Base-by-base conservation (phyloP, 73 alveolate genomes). In the Durusdinium trenchii region DNA sequence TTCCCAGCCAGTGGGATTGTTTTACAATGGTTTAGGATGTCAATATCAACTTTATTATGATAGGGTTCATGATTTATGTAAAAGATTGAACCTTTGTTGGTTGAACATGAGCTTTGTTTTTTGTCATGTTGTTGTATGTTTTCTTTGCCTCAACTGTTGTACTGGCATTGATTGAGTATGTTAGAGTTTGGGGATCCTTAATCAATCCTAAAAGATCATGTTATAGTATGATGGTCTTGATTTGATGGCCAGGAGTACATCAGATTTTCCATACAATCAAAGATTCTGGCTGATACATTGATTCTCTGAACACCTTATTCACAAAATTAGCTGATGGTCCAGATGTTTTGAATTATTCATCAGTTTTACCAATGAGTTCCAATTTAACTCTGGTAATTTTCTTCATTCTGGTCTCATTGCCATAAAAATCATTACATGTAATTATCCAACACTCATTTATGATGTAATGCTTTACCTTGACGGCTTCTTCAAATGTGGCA, bases 31-130 rank as follows among this genome's bases (percentile, higher is more conserved):
- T 60, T 86, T 57, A 86, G 45, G 23, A 86, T 61, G 42, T 86
- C 95, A 32, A 86, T 62, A 42, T 61, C 95, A 64, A 64, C 52
- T 43, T 86, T 84, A 86, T 61, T 86, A 86, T 86, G 62, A 86
- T 86, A 86, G 95, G 95, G n/a, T n/a, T n/a, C n/a, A n/a, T n/a
- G n/a, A 86, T 62, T 86, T 86, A 43, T 86, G 73, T 43, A 86
- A 32, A 2, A 84, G 95, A 46, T 61, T 86, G 43, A 86, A 86
- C 16, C 60, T 45, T 50, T 36, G 30, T 84, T 86, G 61, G 60
- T 73, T 86, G 40, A 86, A 86, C 23, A 61, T 67, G 57, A 57
- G 62, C 95, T 43, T 86, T 32, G 95, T 84, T 69, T 48, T 86
- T 60, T n/a, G 84, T 43, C 95, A 86, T 86, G 2, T 61, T 86